Evolutionary conservation across 495 filamentous ascomycete species (phyloP).

Genomic region (Annulohypoxylon moriforme): DNA sequence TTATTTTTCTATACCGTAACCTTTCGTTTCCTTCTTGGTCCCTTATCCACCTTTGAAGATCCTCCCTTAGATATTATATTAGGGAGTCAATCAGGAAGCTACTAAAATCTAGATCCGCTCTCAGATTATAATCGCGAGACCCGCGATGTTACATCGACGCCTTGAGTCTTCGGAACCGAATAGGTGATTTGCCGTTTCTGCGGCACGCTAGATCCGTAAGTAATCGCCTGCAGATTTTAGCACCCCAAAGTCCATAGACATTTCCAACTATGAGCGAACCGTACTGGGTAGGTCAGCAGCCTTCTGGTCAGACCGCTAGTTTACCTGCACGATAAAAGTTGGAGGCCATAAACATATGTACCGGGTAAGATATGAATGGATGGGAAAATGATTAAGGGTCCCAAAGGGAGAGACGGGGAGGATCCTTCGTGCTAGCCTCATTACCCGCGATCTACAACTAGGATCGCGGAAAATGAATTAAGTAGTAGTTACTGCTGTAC

Average conservation of each 20-base stretch:
- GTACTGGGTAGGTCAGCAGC: constrained; percentile 26
- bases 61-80: not conserved
- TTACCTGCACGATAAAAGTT: constrained; percentile 35
- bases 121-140: constrained; percentile 25
- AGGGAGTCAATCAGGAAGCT: not conserved
- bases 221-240: constrained; percentile 40
- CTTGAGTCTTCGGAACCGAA: constrained; percentile 30
- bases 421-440: constrained; percentile 27
- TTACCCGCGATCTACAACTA: constrained; percentile 27
- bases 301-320: constrained; percentile 41
- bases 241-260: constrained; percentile 20
- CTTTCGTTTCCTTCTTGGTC: not conserved
- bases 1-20: not conserved
- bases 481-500: not conserved
- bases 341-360: constrained; percentile 31
- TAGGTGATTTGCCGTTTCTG: constrained; percentile 23
- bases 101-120: constrained; percentile 15
- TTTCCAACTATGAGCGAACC: constrained; percentile 15
- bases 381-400: constrained; percentile 8
- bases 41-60: constrained; percentile 7
- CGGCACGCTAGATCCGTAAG: constrained; percentile 33
- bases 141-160: constrained; percentile 29
- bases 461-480: constrained; percentile 21
- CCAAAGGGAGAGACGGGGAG: constrained; percentile 1
- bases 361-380: constrained; percentile 10